Conservation (phyloP, 129 eudicot species). For the Pulicaria dysenterica region DNA sequence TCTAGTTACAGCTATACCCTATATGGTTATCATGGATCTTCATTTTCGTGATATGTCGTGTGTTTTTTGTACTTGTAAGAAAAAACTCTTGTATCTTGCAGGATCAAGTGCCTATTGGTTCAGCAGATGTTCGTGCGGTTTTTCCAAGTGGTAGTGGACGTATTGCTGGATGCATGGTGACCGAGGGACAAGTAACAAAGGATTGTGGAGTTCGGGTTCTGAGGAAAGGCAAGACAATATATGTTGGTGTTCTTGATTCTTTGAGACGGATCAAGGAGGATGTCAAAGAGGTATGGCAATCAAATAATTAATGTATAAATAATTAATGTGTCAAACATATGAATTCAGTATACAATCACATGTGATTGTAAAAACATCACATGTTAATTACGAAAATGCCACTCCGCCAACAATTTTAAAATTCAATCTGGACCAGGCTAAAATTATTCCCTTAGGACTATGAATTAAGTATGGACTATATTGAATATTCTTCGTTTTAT, state of each 20-base stretch:
- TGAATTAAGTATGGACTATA: too few relatives aligned
- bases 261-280: slow-evolving; percentile 85
- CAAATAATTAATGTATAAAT: not conserved
- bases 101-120: slow-evolving; percentile 90
- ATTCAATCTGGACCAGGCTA: too few relatives aligned
- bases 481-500: too few relatives aligned
- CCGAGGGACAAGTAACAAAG: slow-evolving; percentile 77
- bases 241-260: slow-evolving; percentile 74
- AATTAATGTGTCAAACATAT: not conserved
- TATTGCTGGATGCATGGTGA: slow-evolving; percentile 97
- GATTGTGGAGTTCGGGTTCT: slow-evolving; percentile 80
- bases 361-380: too few relatives aligned
- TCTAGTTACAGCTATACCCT: not conserved
- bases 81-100: slow-evolving; percentile 33
- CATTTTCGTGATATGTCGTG: not conserved
- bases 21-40: not conserved
- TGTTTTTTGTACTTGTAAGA: not conserved
- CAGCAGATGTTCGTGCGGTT: slow-evolving; percentile 85
- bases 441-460: too few relatives aligned
- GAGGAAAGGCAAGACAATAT: slow-evolving; percentile 65
- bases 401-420: too few relatives aligned
- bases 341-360: too few relatives aligned
- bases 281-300: slow-evolving; percentile 79
- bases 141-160: slow-evolving; percentile 92
- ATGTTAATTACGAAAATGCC: too few relatives aligned